These are phyloP conservation scores for Fusarium pilosicola DNA, from an alignment of 2,329 filamentous ascomycete genomes.

Conservation along the genomic window DNA sequence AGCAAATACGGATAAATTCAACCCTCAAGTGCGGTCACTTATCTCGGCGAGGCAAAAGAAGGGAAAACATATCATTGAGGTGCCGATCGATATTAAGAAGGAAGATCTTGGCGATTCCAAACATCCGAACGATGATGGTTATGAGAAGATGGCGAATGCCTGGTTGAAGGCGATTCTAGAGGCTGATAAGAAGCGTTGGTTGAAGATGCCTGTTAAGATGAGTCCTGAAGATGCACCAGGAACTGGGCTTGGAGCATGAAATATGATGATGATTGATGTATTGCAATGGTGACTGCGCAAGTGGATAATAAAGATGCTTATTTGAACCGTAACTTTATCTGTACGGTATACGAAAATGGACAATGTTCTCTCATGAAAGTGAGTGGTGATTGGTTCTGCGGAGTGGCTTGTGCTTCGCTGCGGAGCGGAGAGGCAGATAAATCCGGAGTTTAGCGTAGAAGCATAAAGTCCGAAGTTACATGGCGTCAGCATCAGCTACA, in stretches of 20 bases:
- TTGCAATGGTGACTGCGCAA: not conserved
- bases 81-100: slow-evolving; percentile 18
- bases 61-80: slow-evolving; percentile 15
- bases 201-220: slow-evolving; percentile 19
- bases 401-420: not conserved
- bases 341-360: not conserved
- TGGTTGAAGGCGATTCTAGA: slow-evolving; percentile 25
- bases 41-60: not conserved
- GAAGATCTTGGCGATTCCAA: slow-evolving; percentile 20
- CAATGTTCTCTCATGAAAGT: not conserved
- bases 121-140: slow-evolving; percentile 29
- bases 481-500: not conserved
- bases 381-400: not conserved
- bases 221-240: slow-evolving; percentile 11
- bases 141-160: slow-evolving; percentile 31
- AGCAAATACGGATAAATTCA: slow-evolving; percentile 26
- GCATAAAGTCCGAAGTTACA: not conserved
- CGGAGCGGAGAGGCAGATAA: not conserved
- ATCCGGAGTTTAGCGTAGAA: not conserved
- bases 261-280: no score
- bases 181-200: slow-evolving; percentile 23
- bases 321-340: not conserved
- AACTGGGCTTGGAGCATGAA: slow-evolving; percentile 3
- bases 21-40: slow-evolving; percentile 7
- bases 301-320: not conserved